phyloP scores from a whole-genome alignment of 2,329 filamentous ascomycete genomes.

The Fusarium sp. region DNA sequence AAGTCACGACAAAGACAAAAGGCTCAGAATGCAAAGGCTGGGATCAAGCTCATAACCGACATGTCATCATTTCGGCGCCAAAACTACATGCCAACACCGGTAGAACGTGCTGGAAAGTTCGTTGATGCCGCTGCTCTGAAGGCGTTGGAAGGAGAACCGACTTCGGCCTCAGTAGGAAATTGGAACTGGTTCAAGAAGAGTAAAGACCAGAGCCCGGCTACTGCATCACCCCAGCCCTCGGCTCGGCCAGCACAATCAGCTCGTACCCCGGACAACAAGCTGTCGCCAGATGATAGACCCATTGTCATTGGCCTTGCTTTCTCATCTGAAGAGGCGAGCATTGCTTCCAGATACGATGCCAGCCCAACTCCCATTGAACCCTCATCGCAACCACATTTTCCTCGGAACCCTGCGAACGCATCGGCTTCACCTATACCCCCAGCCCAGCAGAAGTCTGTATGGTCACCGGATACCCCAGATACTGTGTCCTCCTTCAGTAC shows the following conservation, averaged over 20 bases:
- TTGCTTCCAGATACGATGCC: constrained; percentile 58
- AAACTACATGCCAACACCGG: constrained; percentile 52
- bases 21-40: constrained; percentile 68
- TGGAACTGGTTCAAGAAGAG: constrained; percentile 67
- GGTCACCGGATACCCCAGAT: constrained; percentile 72
- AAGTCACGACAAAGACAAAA: constrained; percentile 72
- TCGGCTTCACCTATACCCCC: constrained; percentile 35
- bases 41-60: constrained; percentile 77
- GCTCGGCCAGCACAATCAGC: constrained; percentile 41
- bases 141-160: constrained; percentile 68
- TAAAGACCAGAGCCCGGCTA: constrained; percentile 47
- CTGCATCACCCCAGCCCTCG: constrained; percentile 43
- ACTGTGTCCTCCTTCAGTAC: constrained; percentile 56
- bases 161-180: constrained; percentile 64
- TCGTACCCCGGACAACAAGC: constrained; percentile 54
- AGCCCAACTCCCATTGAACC: constrained; percentile 48
- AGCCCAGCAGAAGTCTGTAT: constrained; percentile 60
- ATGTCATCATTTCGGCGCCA: constrained; percentile 65
- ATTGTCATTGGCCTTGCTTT: constrained; percentile 79
- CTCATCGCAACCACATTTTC: constrained; percentile 11
- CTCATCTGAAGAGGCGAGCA: constrained; percentile 57
- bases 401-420: constrained; percentile 7
- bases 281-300: constrained; percentile 76
- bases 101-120: constrained; percentile 58
- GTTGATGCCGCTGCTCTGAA: constrained; percentile 69